These are phyloP conservation scores for Pichia nanzhaoensis DNA, from an alignment of 805 yeast species.

Conservation along the genomic window DNA sequence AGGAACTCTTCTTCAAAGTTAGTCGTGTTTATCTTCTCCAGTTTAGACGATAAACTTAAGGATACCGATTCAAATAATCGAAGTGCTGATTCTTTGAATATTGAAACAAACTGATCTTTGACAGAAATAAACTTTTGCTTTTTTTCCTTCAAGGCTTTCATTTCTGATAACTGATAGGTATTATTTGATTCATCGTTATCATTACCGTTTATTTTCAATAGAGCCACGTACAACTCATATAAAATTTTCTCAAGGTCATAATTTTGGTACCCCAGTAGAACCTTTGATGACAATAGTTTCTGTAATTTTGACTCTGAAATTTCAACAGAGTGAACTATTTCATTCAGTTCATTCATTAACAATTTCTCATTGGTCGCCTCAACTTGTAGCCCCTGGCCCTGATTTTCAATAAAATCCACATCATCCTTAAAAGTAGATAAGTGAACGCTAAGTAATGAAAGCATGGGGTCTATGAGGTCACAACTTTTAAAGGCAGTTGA, in stretches of 20 bases:
- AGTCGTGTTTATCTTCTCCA: conserved; percentile 14
- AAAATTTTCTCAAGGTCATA: conserved; percentile 48
- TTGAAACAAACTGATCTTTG: conserved; percentile 41
- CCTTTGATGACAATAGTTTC: conserved; percentile 39
- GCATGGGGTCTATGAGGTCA: conserved; percentile 44
- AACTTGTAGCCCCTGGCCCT: conserved; percentile 77
- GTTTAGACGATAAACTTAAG: conserved; percentile 26
- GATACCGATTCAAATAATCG: conserved; percentile 25
- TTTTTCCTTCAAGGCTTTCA: conserved; percentile 69
- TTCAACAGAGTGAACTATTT: conserved; percentile 64
- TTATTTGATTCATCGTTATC: conserved; percentile 24
- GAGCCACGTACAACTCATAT: conserved; percentile 52
- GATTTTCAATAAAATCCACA: conserved; percentile 62
- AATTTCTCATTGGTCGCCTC: conserved; percentile 73
- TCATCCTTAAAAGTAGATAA: conserved; percentile 59
- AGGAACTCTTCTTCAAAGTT: conserved; percentile 13
- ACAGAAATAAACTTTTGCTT: conserved; percentile 52
- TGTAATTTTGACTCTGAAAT: conserved; percentile 50
- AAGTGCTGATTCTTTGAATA: conserved; percentile 32
- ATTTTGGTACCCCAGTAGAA: conserved; percentile 41
- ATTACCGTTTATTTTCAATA: conserved; percentile 51
- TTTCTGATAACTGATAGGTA: conserved; percentile 44
- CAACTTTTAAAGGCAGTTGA: conserved; percentile 45
- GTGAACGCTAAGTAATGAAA: conserved; percentile 55
- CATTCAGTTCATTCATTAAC: conserved; percentile 63